phyloP scores from a whole-genome alignment of 2,329 filamentous ascomycete species.

The Ascomycota sp. region DNA sequence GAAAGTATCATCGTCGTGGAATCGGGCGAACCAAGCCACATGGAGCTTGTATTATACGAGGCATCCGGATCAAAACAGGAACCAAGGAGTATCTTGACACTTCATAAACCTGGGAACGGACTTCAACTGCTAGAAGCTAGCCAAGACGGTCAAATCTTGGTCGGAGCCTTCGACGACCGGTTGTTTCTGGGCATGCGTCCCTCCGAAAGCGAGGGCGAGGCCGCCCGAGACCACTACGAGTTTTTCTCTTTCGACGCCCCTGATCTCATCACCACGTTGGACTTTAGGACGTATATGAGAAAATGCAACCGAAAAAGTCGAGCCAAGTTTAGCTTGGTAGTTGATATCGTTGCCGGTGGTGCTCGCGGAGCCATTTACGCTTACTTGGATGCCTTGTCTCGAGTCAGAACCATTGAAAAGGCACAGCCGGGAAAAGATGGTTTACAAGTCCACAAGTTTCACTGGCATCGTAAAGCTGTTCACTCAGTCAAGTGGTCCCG shows the following conservation, averaged over 20 bases:
- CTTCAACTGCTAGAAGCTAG: slow-evolving; percentile 25
- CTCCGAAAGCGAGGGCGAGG: slow-evolving; percentile 4
- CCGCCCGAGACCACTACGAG: slow-evolving; percentile 23
- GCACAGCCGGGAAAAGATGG: slow-evolving; percentile 24
- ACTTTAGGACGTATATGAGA: slow-evolving; percentile 28
- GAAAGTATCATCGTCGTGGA: slow-evolving; percentile 30
- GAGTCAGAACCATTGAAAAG: slow-evolving; percentile 25
- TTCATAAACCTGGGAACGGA: slow-evolving; percentile 15
- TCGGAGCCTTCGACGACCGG: slow-evolving; percentile 17
- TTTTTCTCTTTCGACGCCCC: slow-evolving; percentile 37
- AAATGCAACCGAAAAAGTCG: slow-evolving; percentile 6
- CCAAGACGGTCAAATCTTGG: slow-evolving; percentile 35
- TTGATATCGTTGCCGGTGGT: slow-evolving; percentile 67
- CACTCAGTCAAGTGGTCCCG: slow-evolving; percentile 76
- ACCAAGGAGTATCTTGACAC: slow-evolving; percentile 16
- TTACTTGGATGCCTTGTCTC: slow-evolving; percentile 55
- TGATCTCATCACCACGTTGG: slow-evolving; percentile 46
- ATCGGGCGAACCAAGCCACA: slow-evolving; percentile 13
- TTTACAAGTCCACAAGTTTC: slow-evolving; percentile 44
- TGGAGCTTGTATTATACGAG: slow-evolving; percentile 26
- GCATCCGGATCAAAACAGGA: slow-evolving; percentile 8
- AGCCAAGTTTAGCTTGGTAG: slow-evolving; percentile 13
- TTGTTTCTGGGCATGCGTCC: slow-evolving; percentile 14
- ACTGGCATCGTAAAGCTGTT: slow-evolving; percentile 81
- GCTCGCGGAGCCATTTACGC: slow-evolving; percentile 56